Conservation (phyloP, 495 filamentous ascomycete genomes). For the Annulohypoxylon maeteangense region DNA sequence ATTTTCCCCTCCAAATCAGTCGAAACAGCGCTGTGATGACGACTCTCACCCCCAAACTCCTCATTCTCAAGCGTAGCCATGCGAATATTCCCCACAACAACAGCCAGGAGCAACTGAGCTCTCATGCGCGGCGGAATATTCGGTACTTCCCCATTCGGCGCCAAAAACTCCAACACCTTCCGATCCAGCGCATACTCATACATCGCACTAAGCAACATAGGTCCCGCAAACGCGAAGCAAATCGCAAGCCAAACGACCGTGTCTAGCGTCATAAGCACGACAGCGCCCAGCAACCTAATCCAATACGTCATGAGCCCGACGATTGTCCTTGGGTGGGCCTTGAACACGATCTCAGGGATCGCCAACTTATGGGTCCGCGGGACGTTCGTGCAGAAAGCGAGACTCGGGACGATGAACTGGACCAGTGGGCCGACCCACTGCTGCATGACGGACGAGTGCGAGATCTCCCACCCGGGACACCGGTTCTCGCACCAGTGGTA, state of each 20-base stretch:
- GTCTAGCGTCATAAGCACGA: constrained; percentile 46
- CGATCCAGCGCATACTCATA: constrained; percentile 55
- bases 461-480: constrained; percentile 44
- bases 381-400: constrained; percentile 49
- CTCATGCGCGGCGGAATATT: constrained; percentile 36
- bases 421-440: constrained; percentile 47
- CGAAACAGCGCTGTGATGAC: constrained; percentile 18
- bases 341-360: constrained; percentile 46
- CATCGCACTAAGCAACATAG: constrained; percentile 54
- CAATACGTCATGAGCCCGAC: constrained; percentile 40
- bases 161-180: constrained; percentile 45
- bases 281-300: constrained; percentile 42
- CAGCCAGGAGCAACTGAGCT: constrained; percentile 44
- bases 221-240: constrained; percentile 53
- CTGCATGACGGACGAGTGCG: constrained; percentile 32
- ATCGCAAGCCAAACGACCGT: constrained; percentile 51
- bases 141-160: constrained; percentile 22
- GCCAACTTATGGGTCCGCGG: constrained; percentile 46
- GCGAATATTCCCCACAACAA: constrained; percentile 51
- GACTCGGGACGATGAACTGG: constrained; percentile 48
- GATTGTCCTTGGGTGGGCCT: constrained; percentile 31
- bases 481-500: constrained; percentile 43
- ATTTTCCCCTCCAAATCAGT: constrained; percentile 21
- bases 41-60: constrained; percentile 8
- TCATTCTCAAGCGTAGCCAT: constrained; percentile 43